These are phyloP conservation scores for Cucurbita moschata DNA, from an alignment of 306 rosid genomes.

Conservation along the genomic window DNA sequence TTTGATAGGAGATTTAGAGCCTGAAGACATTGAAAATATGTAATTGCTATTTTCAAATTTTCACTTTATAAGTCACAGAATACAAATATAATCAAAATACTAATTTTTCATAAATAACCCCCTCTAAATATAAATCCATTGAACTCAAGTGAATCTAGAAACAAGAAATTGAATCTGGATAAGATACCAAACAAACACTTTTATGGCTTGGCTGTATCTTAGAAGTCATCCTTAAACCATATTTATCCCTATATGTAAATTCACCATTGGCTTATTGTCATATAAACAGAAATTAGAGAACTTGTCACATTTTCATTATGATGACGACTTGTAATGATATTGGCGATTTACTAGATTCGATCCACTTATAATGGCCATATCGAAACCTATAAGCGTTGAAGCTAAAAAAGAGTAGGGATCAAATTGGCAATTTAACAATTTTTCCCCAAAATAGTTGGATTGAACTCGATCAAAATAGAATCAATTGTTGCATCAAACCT, in stretches of 20 bases:
- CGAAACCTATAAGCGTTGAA: not conserved
- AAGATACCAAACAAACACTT: not conserved
- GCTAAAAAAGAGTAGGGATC: not conserved
- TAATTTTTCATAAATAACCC: not conserved
- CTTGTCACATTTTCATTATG: not conserved
- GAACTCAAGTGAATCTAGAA: not conserved
- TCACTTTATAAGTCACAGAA: not conserved
- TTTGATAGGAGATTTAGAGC: not conserved
- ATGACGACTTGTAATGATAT: not conserved
- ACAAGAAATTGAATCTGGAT: not conserved
- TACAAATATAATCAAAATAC: not conserved
- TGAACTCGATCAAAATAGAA: not conserved
- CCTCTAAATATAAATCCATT: not conserved
- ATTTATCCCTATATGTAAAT: not conserved
- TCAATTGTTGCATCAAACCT: not conserved
- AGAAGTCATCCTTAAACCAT: not conserved
- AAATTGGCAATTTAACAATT: not conserved
- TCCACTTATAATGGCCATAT: not conserved
- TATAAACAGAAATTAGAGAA: not conserved
- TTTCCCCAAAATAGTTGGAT: not conserved
- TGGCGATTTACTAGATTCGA: not conserved
- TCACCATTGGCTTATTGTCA: not conserved
- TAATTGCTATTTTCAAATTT: not conserved
- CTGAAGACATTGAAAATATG: not conserved
- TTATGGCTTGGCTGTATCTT: not conserved